phyloP scores from a whole-genome alignment of 1,139 yeast genomes.

The Nakaseomyces nivariensis region DNA sequence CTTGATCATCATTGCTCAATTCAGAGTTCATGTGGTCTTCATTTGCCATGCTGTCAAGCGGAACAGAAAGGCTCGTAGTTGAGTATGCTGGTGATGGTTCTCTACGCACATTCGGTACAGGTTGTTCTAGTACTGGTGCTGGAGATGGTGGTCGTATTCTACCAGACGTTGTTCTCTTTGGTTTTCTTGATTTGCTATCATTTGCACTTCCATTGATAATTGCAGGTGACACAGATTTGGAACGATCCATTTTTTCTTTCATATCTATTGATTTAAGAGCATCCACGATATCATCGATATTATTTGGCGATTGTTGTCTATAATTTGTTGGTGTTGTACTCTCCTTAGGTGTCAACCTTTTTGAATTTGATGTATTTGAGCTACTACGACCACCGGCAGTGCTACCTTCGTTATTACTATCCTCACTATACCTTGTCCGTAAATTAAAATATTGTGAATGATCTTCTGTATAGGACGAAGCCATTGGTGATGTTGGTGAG shows the following conservation, averaged over 20 bases:
- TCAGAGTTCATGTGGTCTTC: not conserved
- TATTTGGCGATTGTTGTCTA: not conserved
- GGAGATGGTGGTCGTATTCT: not conserved
- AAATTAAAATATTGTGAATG: not conserved
- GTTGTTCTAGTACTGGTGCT: not conserved
- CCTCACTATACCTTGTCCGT: too few relatives aligned
- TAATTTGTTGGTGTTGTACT: not conserved
- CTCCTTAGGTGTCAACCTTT: not conserved
- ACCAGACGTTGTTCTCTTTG: not conserved
- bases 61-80: not conserved
- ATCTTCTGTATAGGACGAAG: not conserved
- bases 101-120: not conserved
- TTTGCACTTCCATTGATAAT: not conserved
- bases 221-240: not conserved
- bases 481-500: not conserved
- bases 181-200: not conserved
- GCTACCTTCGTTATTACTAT: not conserved
- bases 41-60: not conserved
- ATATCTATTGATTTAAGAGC: not conserved
- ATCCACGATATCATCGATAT: constrained; percentile 1
- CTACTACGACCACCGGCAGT: not conserved
- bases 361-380: not conserved
- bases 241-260: not conserved
- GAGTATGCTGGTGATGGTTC: not conserved
- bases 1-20: not conserved